These are phyloP conservation scores for Aspergillus sp. DNA, from an alignment of 2,329 filamentous ascomycete species.

Conservation along the genomic window DNA sequence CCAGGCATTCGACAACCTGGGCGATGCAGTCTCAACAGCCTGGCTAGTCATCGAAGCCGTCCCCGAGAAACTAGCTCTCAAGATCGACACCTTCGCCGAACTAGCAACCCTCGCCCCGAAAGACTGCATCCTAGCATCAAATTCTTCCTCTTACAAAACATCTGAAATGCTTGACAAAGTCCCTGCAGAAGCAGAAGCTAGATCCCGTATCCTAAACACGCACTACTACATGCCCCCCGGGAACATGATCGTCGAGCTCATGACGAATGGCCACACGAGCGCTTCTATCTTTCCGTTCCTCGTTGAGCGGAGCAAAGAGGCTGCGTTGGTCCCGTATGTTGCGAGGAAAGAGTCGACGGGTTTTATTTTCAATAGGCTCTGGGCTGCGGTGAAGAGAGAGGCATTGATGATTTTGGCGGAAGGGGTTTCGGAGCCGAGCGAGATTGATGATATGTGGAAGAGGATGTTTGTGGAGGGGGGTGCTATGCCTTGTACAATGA, in stretches of 20 bases:
- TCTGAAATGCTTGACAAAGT: constrained; percentile 44
- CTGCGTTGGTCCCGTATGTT: constrained; percentile 37
- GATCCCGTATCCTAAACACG: constrained; percentile 42
- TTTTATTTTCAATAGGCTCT: constrained; percentile 51
- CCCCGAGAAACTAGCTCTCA: constrained; percentile 45
- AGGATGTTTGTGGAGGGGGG: constrained; percentile 32
- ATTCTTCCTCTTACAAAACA: constrained; percentile 49
- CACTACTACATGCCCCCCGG: constrained; percentile 48
- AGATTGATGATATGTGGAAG: constrained; percentile 45
- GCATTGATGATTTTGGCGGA: constrained; percentile 45
- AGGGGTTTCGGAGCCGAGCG: constrained; percentile 43
- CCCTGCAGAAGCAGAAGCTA: constrained; percentile 22
- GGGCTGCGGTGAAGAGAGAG: constrained; percentile 53
- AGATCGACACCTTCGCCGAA: constrained; percentile 43
- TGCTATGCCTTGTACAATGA: constrained; percentile 34
- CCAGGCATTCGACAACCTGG: constrained; percentile 31
- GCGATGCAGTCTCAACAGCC: constrained; percentile 37
- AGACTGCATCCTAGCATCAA: constrained; percentile 47
- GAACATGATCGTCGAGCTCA: constrained; percentile 46
- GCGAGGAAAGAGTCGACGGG: constrained; percentile 46
- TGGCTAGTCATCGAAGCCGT: constrained; percentile 53
- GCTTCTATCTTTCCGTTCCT: constrained; percentile 42
- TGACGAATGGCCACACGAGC: constrained; percentile 45
- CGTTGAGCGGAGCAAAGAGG: constrained; percentile 32
- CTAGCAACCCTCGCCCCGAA: constrained; percentile 37